phyloP scores from a whole-genome alignment of 1,139 yeast species.

The Geotrichum bryndzae region DNA sequence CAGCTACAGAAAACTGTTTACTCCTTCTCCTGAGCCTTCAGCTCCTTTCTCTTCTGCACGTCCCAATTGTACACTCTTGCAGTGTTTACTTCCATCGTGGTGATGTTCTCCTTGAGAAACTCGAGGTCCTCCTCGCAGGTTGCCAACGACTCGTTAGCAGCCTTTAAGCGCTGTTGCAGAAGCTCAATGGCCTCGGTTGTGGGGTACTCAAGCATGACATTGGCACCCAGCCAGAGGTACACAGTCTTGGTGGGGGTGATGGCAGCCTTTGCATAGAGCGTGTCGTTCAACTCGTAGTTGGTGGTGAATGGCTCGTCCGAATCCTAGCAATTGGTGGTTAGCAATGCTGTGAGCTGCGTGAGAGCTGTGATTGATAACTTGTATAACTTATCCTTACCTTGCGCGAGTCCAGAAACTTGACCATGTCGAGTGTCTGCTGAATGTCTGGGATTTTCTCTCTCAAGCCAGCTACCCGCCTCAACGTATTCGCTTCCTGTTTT shows the following conservation, averaged over 20 bases:
- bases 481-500: conserved; percentile 51
- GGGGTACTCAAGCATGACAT: conserved; percentile 94
- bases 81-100: conserved; percentile 96
- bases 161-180: conserved; percentile 54
- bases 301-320: conserved; percentile 49
- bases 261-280: conserved; percentile 77
- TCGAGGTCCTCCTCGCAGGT: conserved; percentile 79
- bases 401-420: conserved; percentile 50
- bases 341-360: background rate
- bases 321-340: conserved; percentile 27
- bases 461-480: conserved; percentile 60
- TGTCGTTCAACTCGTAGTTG: conserved; percentile 86
- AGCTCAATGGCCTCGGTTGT: conserved; percentile 77
- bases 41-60: conserved; percentile 68
- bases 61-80: conserved; percentile 96
- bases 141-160: conserved; percentile 54
- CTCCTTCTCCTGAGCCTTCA: conserved; percentile 22
- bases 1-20: background rate
- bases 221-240: conserved; percentile 88
- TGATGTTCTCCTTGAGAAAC: conserved; percentile 82
- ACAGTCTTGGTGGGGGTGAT: conserved; percentile 61
- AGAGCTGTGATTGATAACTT: background rate
- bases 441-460: conserved; percentile 83
- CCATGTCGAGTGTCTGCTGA: conserved; percentile 71
- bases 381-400: conserved; percentile 27